Base-by-base conservation (phyloP, 306 rosid genomes). In the Cicer pinnatifidum region DNA sequence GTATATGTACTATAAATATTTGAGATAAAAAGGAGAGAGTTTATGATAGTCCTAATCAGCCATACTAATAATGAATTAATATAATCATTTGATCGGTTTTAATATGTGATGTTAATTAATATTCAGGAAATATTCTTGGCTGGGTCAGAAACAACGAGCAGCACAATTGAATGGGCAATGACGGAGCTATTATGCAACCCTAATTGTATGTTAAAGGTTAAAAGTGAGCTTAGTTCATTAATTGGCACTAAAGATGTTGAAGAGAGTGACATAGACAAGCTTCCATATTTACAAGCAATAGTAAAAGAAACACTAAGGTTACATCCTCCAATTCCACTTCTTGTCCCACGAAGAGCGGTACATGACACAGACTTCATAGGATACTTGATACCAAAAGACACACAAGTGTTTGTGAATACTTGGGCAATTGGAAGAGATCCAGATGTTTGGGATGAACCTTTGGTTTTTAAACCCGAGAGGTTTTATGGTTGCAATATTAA, bases 391-490 rank as follows among this genome's bases (percentile, higher is more conserved):
- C 93, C 93, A 12, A 79, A 79, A 71, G 76, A 81, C 58, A 89
- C 90, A 1, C 88, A 83, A 60, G 89, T 85, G 0, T 83, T 86
- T 13, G 89, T 86, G 54, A 84, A 86, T 39, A 74, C 84, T 0
- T 86, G 88, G 88, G 92, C 92, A 4, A 88, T 88, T 7, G 92
- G 92, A 2, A 83, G 88, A 82, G 90, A 88, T 75, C 79, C 90
- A 0, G 75, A 74, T 43, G 87, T 20, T 11, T 88, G 92, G 92
- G 78, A 78, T 0, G 81, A 88, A 0, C 84, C 88, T 0, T 4
- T 39, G 48, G 6, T 4, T 1, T 88, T 86, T 68, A 84, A 84
- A 10, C 92, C 92, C 0, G 85, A 86, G 64, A 81, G 92, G 69
- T 86, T 86, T 72, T 2, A n/a, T 0, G 84, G 74, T 28, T 8